phyloP scores from a whole-genome alignment of 768 basidiomycete species.

The Tylopilus sp. region DNA sequence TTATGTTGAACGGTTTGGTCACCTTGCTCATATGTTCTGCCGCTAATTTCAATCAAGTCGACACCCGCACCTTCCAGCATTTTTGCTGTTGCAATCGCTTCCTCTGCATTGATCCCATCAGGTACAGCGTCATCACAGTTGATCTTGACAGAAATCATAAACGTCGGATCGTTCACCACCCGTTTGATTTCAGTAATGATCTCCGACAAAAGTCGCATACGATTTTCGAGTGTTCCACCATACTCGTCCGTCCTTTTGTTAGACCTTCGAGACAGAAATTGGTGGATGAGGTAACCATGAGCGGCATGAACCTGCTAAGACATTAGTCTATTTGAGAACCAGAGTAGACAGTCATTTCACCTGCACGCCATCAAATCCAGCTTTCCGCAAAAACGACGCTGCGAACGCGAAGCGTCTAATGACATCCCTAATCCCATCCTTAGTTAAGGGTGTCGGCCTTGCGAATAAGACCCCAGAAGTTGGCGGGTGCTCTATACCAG shows the following conservation, averaged over 20 bases:
- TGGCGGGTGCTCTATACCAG: conserved; percentile 35
- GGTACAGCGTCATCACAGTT: conserved; percentile 28
- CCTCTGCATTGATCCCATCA: conserved; percentile 32
- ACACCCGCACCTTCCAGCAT: conserved; percentile 34
- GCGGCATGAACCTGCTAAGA: conserved; percentile 39
- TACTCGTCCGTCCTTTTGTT: conserved; percentile 55
- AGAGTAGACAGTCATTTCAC: conserved; percentile 12
- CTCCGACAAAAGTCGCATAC: conserved; percentile 47
- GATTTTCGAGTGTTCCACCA: conserved; percentile 52
- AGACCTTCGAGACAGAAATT: conserved; percentile 42
- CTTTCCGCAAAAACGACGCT: conserved; percentile 48
- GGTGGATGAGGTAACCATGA: conserved; percentile 45
- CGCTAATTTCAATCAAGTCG: conserved; percentile 41
- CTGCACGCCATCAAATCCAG: conserved; percentile 71
- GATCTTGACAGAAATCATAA: conserved; percentile 34
- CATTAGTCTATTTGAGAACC: background rate
- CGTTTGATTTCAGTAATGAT: conserved; percentile 42
- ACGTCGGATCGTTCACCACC: conserved; percentile 32
- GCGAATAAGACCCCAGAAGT: conserved; percentile 31
- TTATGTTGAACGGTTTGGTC: background rate
- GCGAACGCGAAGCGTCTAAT: conserved; percentile 49
- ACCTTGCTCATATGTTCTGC: conserved; percentile 36
- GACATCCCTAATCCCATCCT: conserved; percentile 48
- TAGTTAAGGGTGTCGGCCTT: conserved; percentile 38
- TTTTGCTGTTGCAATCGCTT: conserved; percentile 28